Percentiles rank a stretch among this genome's conserved stretches.
phyloP scores from a whole-genome alignment of 306 rosid genomes.

The Quercus parvula region DNA sequence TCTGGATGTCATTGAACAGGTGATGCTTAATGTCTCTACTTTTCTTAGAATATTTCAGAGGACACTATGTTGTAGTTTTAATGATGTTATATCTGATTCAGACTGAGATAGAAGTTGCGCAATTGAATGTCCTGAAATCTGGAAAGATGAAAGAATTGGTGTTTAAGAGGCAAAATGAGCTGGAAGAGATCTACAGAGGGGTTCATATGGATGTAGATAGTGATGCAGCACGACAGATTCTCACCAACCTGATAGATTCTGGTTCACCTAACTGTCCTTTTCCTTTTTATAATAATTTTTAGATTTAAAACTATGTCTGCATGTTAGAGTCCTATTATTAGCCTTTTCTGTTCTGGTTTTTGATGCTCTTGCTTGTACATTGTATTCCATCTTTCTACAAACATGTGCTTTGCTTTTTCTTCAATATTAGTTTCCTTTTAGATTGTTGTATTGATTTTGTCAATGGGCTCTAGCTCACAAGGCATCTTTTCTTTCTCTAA shows the following conservation, averaged over 20 bases:
- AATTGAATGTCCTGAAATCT: constrained; percentile 66
- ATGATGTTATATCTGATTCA: constrained; percentile 10
- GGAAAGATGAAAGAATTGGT: constrained; percentile 82
- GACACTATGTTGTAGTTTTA: neutral
- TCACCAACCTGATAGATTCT: constrained; percentile 64
- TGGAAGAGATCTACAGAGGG: constrained; percentile 75
- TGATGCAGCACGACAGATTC: constrained; percentile 60
- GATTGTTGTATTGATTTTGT: neutral
- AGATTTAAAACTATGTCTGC: neutral
- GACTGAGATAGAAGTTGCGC: constrained; percentile 70
- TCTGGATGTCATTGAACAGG: constrained; percentile 68
- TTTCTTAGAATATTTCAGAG: neutral
- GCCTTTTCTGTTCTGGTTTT: neutral
- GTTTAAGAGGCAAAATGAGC: constrained; percentile 79
- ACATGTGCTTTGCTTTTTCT: neutral
- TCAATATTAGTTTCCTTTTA: neutral
- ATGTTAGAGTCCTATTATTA: neutral
- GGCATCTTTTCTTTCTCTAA: too few species aligned
- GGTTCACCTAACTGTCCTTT: constrained; percentile 36
- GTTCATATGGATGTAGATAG: constrained; percentile 83
- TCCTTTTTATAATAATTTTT: neutral
- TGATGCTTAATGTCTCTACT: constrained; percentile 22
- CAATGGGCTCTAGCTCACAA: neutral
- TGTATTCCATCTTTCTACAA: neutral
- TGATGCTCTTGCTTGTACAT: neutral